Base-by-base conservation (phyloP, 2,329 filamentous ascomycete species). In the Ophiosphaerella narmari region DNA sequence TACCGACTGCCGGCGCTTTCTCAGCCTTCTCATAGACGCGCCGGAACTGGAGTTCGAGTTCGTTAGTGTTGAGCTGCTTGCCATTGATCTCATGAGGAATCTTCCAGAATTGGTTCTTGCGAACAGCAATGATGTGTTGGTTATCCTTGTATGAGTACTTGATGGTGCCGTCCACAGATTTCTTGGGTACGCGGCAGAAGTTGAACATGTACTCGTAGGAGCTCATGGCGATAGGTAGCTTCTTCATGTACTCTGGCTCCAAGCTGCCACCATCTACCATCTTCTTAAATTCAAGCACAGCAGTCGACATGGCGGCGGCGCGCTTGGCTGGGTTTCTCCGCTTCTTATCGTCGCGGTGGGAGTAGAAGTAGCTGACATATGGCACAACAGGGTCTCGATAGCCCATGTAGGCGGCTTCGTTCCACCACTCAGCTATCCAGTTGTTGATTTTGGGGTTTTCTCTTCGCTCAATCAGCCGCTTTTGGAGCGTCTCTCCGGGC, bases 141-240 rank as follows among this genome's bases (percentile, higher is more conserved):
- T 97, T 84, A 57, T 89, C 83, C 53, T 84, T 77, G 50, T 84
- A 76, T 9, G 86, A 77, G 76, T 88, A 96, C 77, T 97, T 97
- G 71, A 89, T 80, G 8, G 90, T 88, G 69, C 90, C 85, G 72
- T 99, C 94, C 31, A 86, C 83, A 11, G 90, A 89, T 67, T 87
- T 88, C 46, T 89, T 88, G 26, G 93, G 88, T 35, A 97, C 86
- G 63, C 94, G 88, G 75, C 85, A 89, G 75, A 85, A 86, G 77
- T 99, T 97, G 84, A 99, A 99, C 94, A 99, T 99, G 84, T 87
- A 97, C 78, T 96, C 82, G 80, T 97, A 97, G 71, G 90, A 94
- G 80, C 91, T 91, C 94, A 99, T 99, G 75, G 92, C 94, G 70
- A 97, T 93, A 52, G 94, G 94, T 52, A 95, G 83, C 77, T 91